Conservation (phyloP, 1,284 basidiomycete genomes). For the Leccinum pachyderme region DNA sequence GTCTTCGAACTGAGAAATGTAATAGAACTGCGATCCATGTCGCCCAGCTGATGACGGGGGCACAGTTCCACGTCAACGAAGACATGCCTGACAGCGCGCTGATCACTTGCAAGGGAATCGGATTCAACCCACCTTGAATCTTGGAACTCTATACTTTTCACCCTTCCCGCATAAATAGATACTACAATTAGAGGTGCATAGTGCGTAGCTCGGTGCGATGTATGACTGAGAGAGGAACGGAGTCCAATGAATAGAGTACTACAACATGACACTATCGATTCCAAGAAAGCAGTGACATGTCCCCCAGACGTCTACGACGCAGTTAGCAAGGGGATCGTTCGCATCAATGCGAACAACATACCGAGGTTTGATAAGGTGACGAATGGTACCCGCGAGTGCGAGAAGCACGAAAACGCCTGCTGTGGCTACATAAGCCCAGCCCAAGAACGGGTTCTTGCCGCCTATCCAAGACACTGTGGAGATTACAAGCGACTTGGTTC, state of each 20-base stretch:
- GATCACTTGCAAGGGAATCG: slow-evolving; percentile 56
- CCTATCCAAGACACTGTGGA: slow-evolving; percentile 98
- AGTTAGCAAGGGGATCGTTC: background rate
- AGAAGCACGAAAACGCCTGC: slow-evolving; percentile 86
- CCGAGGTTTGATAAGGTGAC: slow-evolving; percentile 93
- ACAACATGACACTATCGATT: slow-evolving; percentile 48
- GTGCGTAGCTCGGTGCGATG: slow-evolving; percentile 10
- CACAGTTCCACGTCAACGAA: slow-evolving; percentile 54
- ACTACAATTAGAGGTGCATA: slow-evolving; percentile 25
- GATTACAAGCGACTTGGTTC: slow-evolving; percentile 96
- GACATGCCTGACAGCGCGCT: slow-evolving; percentile 36
- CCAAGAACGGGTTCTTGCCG: slow-evolving; percentile 96
- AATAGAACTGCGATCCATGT: slow-evolving; percentile 71
- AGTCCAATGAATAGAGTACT: slow-evolving; percentile 19
- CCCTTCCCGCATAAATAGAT: slow-evolving; percentile 8
- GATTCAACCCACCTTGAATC: slow-evolving; percentile 35
- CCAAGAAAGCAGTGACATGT: slow-evolving; percentile 87
- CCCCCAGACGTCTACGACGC: slow-evolving; percentile 63
- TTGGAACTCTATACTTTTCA: background rate
- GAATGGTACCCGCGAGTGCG: slow-evolving; percentile 84
- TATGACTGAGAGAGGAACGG: slow-evolving; percentile 22
- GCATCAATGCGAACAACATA: slow-evolving; percentile 45
- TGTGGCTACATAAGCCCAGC: slow-evolving; percentile 93
- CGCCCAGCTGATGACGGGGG: slow-evolving; percentile 60
- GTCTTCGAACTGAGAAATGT: slow-evolving; percentile 3